A percentile compares a stretch with the other conserved stretches of the same genome.
phyloP scores from a whole-genome alignment of 2,329 filamentous ascomycete species.

The Nigrospora oryzae region DNA sequence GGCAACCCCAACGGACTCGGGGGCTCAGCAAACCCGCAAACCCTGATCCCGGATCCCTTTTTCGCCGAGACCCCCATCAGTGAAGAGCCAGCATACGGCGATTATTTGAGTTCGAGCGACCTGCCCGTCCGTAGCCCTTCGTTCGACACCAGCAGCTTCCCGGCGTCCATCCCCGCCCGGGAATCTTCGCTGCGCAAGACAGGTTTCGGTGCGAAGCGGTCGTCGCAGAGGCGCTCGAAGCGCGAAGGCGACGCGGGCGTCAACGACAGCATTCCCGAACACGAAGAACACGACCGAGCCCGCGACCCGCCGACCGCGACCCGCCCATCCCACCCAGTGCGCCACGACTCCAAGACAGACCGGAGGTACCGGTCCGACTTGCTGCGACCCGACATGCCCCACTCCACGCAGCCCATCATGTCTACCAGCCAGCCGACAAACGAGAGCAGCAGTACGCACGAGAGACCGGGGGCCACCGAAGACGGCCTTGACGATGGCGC shows the following conservation, averaged over 20 bases:
- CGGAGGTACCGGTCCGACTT: constrained; percentile 17
- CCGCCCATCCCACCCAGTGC: constrained; percentile 12
- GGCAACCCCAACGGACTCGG: constrained; percentile 29
- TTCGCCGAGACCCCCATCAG: constrained; percentile 45
- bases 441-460: constrained; percentile 12
- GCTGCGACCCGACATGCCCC: constrained; percentile 18
- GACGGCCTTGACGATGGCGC: constrained; percentile 52
- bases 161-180: constrained; percentile 47
- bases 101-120: constrained; percentile 7
- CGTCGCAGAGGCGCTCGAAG: constrained; percentile 42
- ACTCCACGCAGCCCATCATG: constrained; percentile 12
- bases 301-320: constrained; percentile 21
- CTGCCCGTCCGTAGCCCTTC: constrained; percentile 11
- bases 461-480: constrained; percentile 12
- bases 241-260: constrained; percentile 30
- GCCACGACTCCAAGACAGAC: constrained; percentile 12
- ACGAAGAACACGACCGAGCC: constrained; percentile 21
- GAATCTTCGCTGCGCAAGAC: constrained; percentile 61
- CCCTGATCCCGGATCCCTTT: constrained; percentile 34
- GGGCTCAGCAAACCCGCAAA: constrained; percentile 13
- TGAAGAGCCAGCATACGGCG: constrained; percentile 37
- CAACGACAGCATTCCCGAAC: constrained; percentile 34
- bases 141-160: constrained; percentile 13
- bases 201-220: constrained; percentile 41
- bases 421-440: constrained; percentile 10